Conservation (phyloP, 202 grass and related monocot species). For the Elaeis oleifera region DNA sequence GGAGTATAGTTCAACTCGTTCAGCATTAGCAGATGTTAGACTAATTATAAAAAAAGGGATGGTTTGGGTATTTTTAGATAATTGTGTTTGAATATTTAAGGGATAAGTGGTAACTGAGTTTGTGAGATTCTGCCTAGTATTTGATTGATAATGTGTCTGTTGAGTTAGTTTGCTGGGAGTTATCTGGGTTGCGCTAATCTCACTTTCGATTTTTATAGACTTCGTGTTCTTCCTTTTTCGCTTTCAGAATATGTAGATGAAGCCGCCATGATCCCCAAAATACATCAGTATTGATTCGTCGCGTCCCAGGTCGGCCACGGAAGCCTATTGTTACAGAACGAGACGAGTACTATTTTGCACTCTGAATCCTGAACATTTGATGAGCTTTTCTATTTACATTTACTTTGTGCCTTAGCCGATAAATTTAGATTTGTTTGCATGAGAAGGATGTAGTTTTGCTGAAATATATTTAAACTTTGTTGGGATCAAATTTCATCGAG, state of each 20-base stretch:
- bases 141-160: neutral
- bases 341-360: conserved; percentile 71
- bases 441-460: too few relatives aligned
- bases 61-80: too few relatives aligned
- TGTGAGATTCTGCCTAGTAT: too few relatives aligned
- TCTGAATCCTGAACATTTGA: conserved; percentile 29
- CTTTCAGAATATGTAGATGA: conserved; percentile 98
- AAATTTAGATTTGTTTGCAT: neutral
- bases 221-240: conserved; percentile 32
- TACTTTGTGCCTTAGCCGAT: neutral
- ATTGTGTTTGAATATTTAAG: too few relatives aligned
- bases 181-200: conserved; percentile 14
- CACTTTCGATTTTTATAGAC: conserved; percentile 13
- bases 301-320: conserved; percentile 80
- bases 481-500: too few relatives aligned
- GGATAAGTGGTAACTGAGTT: too few relatives aligned
- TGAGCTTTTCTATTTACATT: neutral
- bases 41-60: too few relatives aligned
- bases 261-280: conserved; percentile 89
- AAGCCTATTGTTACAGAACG: conserved; percentile 63
- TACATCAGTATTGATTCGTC: conserved; percentile 91
- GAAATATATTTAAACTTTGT: too few relatives aligned
- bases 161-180: conserved; percentile 6
- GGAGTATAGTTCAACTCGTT: conserved; percentile 20
- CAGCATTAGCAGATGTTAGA: too few relatives aligned